Base-by-base conservation (phyloP, 1,284 basidiomycete genomes). In the Cutaneotrichosporon dermatis region DNA sequence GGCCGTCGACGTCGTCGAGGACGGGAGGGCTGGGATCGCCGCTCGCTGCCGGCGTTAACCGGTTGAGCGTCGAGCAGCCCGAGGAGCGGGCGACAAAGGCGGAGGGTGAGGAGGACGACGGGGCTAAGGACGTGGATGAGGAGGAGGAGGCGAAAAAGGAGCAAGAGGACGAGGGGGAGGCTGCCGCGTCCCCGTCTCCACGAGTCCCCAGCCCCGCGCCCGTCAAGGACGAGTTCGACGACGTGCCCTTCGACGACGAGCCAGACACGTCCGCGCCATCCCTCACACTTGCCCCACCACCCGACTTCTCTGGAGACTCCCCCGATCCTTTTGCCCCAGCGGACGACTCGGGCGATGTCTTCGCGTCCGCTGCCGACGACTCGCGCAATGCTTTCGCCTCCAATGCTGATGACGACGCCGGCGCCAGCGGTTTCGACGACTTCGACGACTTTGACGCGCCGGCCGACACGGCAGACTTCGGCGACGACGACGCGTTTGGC, bases 371-470 rank as follows among this genome's bases (percentile, higher is more conserved):
- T 8, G 9, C 39, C 39, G 12, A 9, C 39, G 39, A 13, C 25
- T 16, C 44, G n/a, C n/a, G 16, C 46, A 39, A 42, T 40, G 41
- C 12, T 8, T 13, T 34, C 10, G 35, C 36, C 10, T 11, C 48
- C 34, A 6, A 37, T 6, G 43, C 25, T 34, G 43, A 15, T n/a
- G 41, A 43, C 37, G 54, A 34, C 61, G 83, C 85, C 63, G 86
- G 88, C 61, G 83, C 85, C 63, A 86, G 88, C 62, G 86, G 87
- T 62, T 88, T 88, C 71, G 84, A 83, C 61, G 82, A 84, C 9
- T 83, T 85, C 59, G 73, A 73, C 50, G 60, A 84, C 8, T 83
- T 86, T 58, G 72, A 58, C n/a, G 48, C 58, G 34, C 58, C 68
- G 6, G 61, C 58, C 33, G 61, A 61, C 63, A 42, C 54, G 33